These are phyloP conservation scores for Aristolochia californica DNA, from an alignment of 164 flowering plant genomes.

Conservation along the genomic window DNA sequence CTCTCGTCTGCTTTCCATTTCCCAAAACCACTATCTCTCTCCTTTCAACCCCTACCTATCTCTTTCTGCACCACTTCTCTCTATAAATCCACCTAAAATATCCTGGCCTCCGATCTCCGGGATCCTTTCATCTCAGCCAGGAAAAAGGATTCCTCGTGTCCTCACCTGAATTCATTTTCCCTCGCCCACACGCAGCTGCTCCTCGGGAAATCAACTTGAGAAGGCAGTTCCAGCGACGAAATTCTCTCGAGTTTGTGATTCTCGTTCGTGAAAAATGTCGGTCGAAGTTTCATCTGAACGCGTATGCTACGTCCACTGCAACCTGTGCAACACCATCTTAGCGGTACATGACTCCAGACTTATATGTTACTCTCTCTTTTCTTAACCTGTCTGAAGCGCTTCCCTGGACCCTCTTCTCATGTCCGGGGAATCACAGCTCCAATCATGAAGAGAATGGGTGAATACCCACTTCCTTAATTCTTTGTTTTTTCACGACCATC, in stretches of 20 bases:
- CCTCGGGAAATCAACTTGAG: slow-evolving; percentile 3
- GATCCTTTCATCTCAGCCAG: too few species aligned
- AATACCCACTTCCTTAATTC: too few species aligned
- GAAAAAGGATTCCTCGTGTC: too few species aligned
- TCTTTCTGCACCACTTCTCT: slow-evolving; percentile 2
- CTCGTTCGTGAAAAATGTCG: slow-evolving; percentile 24
- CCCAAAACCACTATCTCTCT: not conserved
- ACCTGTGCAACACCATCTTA: slow-evolving; percentile 91
- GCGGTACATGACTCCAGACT: slow-evolving; percentile 44
- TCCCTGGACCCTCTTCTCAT: too few species aligned
- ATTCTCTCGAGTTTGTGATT: too few species aligned
- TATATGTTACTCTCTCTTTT: too few species aligned
- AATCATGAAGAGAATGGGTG: too few species aligned
- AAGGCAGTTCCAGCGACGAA: slow-evolving; percentile 3
- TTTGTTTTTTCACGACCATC: too few species aligned
- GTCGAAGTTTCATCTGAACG: slow-evolving; percentile 58
- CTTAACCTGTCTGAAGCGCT: too few species aligned
- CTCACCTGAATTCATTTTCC: too few species aligned
- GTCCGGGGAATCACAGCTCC: too few species aligned
- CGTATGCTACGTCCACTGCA: slow-evolving; percentile 89
- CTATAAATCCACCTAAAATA: not conserved
- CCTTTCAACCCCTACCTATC: slow-evolving; percentile 9
- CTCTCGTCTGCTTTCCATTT: slow-evolving; percentile 4
- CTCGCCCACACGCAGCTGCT: not conserved
- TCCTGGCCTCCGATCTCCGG: not conserved